phyloP scores from a whole-genome alignment of 169 alveolate species.

The Plasmodium relictum region DNA sequence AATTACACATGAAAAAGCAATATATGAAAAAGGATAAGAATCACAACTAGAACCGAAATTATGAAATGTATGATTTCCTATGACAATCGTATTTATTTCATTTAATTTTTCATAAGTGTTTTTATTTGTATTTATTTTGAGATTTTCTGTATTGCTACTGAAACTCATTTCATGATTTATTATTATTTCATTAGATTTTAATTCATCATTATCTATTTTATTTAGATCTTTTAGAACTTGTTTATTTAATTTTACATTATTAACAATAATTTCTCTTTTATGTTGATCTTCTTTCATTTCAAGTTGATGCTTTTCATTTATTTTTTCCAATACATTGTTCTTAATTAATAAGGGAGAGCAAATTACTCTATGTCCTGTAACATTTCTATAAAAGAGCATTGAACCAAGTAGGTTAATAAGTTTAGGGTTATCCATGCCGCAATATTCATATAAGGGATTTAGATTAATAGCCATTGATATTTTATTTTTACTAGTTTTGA shows the following conservation, averaged over 20 bases:
- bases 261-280: not conserved
- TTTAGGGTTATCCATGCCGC: conserved; percentile 28
- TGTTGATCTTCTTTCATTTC: not conserved
- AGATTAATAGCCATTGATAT: conserved; percentile 74
- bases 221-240: not conserved
- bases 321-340: not conserved
- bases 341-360: conserved; percentile 59
- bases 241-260: not conserved
- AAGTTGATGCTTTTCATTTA: not conserved
- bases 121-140: too few relatives aligned
- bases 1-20: conserved; percentile 75
- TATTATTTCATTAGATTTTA: not conserved
- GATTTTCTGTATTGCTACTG: not conserved
- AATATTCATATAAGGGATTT: conserved; percentile 29
- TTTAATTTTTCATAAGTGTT: not conserved
- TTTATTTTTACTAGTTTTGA: conserved; percentile 56
- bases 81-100: conserved; percentile 18
- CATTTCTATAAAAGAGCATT: conserved; percentile 73
- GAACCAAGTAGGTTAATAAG: conserved; percentile 45
- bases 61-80: conserved; percentile 61
- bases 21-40: conserved; percentile 65
- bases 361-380: conserved; percentile 73
- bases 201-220: not conserved
- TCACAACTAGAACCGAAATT: conserved; percentile 64
- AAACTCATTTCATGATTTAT: not conserved